Evolutionary conservation across 495 filamentous ascomycete species (phyloP), one percentile per base, ranked within the genome.

Genomic region (Hypoxylon fragiforme): DNA sequence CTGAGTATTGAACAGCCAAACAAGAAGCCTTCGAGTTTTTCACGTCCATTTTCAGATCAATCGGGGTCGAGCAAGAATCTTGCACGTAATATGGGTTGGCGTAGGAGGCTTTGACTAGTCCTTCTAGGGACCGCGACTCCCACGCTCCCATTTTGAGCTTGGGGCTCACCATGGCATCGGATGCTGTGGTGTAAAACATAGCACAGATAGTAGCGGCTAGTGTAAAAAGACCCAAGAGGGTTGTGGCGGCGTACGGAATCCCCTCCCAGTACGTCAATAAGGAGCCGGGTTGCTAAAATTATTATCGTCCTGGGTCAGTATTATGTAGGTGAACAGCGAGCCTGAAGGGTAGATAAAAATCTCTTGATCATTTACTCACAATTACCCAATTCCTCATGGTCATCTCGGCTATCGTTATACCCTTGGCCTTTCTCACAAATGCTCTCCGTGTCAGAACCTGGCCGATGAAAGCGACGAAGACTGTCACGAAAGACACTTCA

Each of bases 401-500:
- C 75, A 90, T 81, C 60, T 91, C 88, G 0, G 87, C 82, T 14
- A 92, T 77, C 3, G 81, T 87, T 42, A 91, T 77, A 0, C 88
- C 88, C 34, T 65, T 63, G 0, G 77, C 81, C 12, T 74, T 66
- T 36, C 73, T 74, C 9, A 72, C 76, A 35, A 87, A 72, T 0
- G 87, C 85, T 18, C 85, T 73, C 7, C 85, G 75, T 32, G 81
- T 86, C 7, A 92, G 67, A 2, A 85, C 78, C 71, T 92, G 88
- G 0, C 88, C 88, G 2, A 91, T 60, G 35, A 87, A 85, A 0
- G 85, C 79, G 2, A 92, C 86, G 53, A 88, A 87, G 1, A 90
- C 85, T 0, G 88, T 89, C 13, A 90, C 86, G 62, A 89, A 92
- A 0, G 84, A 80, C 55, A 89, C 62, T 67, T 92, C 88, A 42